Percentiles rank a stretch among this genome's conserved stretches.
Evolutionary conservation across 192 early-diverging fungal genomes (phyloP).

Genomic region (Diversispora eburnea): DNA sequence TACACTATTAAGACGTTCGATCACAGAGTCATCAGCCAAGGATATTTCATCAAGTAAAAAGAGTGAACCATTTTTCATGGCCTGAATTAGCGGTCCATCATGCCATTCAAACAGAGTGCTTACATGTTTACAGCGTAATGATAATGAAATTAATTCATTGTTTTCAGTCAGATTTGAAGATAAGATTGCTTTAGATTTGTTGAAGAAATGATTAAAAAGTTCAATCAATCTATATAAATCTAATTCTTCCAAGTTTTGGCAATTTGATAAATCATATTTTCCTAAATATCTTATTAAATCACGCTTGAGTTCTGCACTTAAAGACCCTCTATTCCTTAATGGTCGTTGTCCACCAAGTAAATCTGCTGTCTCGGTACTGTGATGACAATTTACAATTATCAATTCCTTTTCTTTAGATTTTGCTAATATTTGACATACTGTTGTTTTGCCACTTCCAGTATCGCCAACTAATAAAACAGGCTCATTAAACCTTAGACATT

Average conservation of each 20-base stretch:
- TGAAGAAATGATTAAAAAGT: constrained; percentile 33
- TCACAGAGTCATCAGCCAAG: constrained; percentile 95
- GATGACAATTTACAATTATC: constrained; percentile 94
- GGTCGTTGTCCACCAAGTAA: constrained; percentile 93
- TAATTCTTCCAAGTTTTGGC: constrained; percentile 29
- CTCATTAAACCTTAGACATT: constrained; percentile 77
- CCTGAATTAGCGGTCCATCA: constrained; percentile 90
- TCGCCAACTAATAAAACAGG: constrained; percentile 95
- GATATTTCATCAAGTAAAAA: constrained; percentile 99
- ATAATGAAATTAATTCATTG: background rate
- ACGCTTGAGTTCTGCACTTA: constrained; percentile 47
- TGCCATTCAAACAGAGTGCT: constrained; percentile 90
- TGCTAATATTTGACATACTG: constrained; percentile 91
- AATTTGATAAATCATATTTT: constrained; percentile 22
- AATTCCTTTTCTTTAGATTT: constrained; percentile 59
- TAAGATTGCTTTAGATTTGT: constrained; percentile 24
- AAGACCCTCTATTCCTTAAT: constrained; percentile 66
- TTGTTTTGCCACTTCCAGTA: constrained; percentile 98
- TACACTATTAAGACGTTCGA: constrained; percentile 94
- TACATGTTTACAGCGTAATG: constrained; percentile 40
- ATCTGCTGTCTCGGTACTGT: constrained; percentile 92
- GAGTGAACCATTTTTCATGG: constrained; percentile 79
- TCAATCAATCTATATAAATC: constrained; percentile 35
- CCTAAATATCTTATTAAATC: constrained; percentile 36
- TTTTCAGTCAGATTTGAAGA: background rate